Base-by-base conservation (phyloP, 345 rosid genomes). In the Syzygium jambos region DNA sequence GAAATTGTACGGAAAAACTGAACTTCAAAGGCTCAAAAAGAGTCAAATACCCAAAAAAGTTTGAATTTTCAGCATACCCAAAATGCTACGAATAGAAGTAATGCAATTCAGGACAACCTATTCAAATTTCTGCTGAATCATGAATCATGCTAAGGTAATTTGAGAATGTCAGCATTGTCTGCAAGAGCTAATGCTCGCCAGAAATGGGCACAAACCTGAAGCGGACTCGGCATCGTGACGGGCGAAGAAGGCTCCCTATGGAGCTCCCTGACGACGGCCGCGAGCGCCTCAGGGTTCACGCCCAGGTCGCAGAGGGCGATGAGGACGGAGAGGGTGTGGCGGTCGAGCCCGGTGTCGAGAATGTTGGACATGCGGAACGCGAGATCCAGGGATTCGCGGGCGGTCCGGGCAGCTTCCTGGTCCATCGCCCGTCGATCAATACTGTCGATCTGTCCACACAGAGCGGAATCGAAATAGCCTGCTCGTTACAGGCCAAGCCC, bases 291-390 rank as follows among this genome's bases (percentile, higher is more conserved):
- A 8, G 93, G 95, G 86, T 93, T 93, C 51, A 93, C 88, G 65
- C 93, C 93, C 65, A 92, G 89, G 87, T 93, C 95, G 85, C 93
- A 92, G 51, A 93, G 91, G 51, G 91, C 92, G 25, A 93, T 93
- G 57, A 93, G 93, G 78, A 93, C 80, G 27, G 93, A 93, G 53
- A 92, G 93, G 10, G 93, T 92, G 87, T 93, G 93, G 56, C 95
- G 90, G 85, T 93, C 95, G 46, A 93, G 93, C 5, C 94, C 93
- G 0, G 92, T 91, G 17, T 91, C 95, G 15, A 93, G 93, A 77
- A 93, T 88, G 89, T 92, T 92, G 3, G 93, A 92, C 93, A 93
- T 92, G 85, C 89, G 93, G 87, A 93, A 93, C 30, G 92, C 93
- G 86, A 93, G 89, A 78, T 93, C 95, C 73, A 93, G 87, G 22